Base-by-base conservation (phyloP, 2,329 filamentous ascomycete species). In the Monilinia fructicola region DNA sequence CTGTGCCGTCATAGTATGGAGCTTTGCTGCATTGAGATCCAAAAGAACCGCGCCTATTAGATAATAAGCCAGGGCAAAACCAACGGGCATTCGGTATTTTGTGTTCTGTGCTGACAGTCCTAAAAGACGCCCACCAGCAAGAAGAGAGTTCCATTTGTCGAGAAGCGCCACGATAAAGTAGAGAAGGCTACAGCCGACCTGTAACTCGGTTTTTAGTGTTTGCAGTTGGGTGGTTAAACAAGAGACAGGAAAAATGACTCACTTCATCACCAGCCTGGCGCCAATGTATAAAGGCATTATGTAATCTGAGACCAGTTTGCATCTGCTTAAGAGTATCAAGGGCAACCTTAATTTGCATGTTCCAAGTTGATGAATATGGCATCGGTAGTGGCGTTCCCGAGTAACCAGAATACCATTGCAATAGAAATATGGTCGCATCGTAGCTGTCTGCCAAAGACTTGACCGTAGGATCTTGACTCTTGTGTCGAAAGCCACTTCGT, bases 381-480 rank as follows among this genome's bases (percentile, higher is more conserved):
- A 74, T 67, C 28, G 76, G 76, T 64, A 75, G 71, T 42, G 70
- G 69, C 21, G 72, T 73, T 58, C 73, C 71, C 14, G 85, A 77
- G 72, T 85, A 85, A 44, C 65, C 70, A 44, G 71, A 72, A 66
- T 77, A 76, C 72, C 75, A 77, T 23, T 72, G 66, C 67, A 77
- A 70, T n/a, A 77, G 67, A 54, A 74, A 77, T 40, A 83, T 78
- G 16, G 73, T 76, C 3, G 74, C 68, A 50, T 71, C 67, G 60
- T 74, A 85, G 61, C 83, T 83, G 6, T 77, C 76, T 7, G 82
- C 81, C 56, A 87, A 77, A 58, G 63, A 64, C 18, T 64, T 53
- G n/a, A 72, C 67, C 10, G 69, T 52, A 21, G 66, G 16, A 35
- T 72, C 70, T 26, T 66, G 31, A 23, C 53, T 56, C 10, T 63